Base-by-base conservation (phyloP, 129 eudicot genomes). In the Heracleum sosnowskyi region DNA sequence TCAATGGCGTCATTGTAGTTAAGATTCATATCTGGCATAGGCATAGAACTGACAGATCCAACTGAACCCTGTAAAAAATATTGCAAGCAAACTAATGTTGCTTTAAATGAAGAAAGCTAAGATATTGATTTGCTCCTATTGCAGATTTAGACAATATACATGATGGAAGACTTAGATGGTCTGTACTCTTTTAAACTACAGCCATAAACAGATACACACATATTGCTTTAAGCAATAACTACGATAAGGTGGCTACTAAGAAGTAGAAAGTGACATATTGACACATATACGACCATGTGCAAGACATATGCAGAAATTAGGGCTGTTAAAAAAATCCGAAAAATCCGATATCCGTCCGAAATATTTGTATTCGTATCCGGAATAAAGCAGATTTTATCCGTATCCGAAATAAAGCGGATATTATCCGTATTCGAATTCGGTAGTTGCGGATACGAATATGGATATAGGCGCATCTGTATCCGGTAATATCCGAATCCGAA, bases 21-120 rank as follows among this genome's bases (percentile, higher is more conserved):
- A 75, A 95, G 81, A 81, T 85, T 85, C 77, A 86, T 94, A 74
- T 95, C 99, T 42, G 99, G 97, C 71, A 90, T 86, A 36, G 92
- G 86, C 26, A 86, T 83, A 69, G 77, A 88, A 78, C 81, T 69
- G 76, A 90, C 80, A 39, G 88, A 81, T 74, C 88, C 91, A 80
- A 46, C 79, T 9, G 86, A 76, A 76, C 86, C 94, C 93, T 95
- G 79, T 35, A 80, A 66, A 66, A 81, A 76, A 57, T 11, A 26
- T 42, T 49, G 39, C 37, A 63, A 34, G 24, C 24, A 33, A 66
- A 66, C 2, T 62, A 34, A 29, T 42, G 20, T 37, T 11, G n/a
- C 73, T 36, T 66, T 66, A 36, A 2, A 36, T 39, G 46, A 74
- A 55, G 37, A 37, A 75, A 75, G 34, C 31, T 31, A 55, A 64